Evolutionary conservation across 225 moss, liverwort and hornwort species (phyloP), one percentile per base, ranked within the genome.

Genomic region (Asterella californica): DNA sequence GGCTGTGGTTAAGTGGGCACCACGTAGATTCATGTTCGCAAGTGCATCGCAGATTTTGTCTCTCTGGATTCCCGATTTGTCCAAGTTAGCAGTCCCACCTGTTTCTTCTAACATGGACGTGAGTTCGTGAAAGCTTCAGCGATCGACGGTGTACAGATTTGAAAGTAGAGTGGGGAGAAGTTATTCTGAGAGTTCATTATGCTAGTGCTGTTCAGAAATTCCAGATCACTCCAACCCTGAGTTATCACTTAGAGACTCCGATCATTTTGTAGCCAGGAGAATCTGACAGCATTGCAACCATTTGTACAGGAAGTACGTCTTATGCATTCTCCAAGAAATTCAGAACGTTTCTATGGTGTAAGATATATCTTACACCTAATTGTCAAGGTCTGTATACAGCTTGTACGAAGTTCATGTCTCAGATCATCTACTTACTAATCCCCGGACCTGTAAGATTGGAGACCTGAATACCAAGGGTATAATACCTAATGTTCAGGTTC

Each of bases 1-100:
- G 27, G 92, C 93, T 14, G 95, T 93, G 64, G 92, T 99, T 52
- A 99, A 99, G 77, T 99, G 97, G 97, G 94, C 97, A 77, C 97
- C 97, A 50, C 93, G 97, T 14, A 89, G 94, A 70, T 88, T 99
- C 76, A 92, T 99, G 93, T 99, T 99, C 81, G 97, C 97, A 29
- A 93, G 92, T 53, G 97, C 94, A 24, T 99, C 97, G 22, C 84
- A 85, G 74, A 91, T 90, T 36, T 83, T 99, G 81, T 90, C 86
- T n/a, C 88, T 99, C 77, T 99, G 97, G 97, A 89, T 99, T 75
- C 97, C 97, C n/a, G 97, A 99, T 81, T 42, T 92, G 76, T 80
- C 89, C 33, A 99, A 99, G 83, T 79, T 95, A 42, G 49, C 81
- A 62, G 29, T 24, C 1, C 38, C 68, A 49, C 81, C 84, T 21